These are phyloP conservation scores for Phytophthora tentaculata DNA, from an alignment of 352 stramenopile species.

Conservation along the genomic window DNA sequence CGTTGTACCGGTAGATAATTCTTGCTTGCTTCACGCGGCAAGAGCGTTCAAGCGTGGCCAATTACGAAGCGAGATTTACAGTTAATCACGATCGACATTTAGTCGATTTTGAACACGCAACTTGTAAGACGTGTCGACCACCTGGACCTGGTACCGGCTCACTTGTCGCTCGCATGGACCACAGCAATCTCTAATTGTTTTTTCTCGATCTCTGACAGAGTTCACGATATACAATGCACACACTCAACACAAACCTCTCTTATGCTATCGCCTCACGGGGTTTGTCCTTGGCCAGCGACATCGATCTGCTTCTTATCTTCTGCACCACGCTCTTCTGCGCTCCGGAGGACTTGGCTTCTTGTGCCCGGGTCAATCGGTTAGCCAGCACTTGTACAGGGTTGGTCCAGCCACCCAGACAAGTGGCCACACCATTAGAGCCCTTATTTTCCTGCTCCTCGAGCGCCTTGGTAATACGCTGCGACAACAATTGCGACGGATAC, in stretches of 20 bases:
- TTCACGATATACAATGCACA: not conserved
- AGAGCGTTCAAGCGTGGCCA: no score
- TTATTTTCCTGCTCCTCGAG: slow-evolving; percentile 2
- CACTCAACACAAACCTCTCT: not conserved
- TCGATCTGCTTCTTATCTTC: not conserved
- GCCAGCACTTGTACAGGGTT: no score
- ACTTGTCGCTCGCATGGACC: no score
- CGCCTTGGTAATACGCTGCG: slow-evolving; percentile 34
- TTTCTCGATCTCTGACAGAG: not conserved
- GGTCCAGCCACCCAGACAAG: not conserved
- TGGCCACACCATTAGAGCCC: not conserved
- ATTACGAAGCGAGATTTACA: no score
- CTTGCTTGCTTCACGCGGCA: no score
- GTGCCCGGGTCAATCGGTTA: no score
- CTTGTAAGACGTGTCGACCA: not conserved
- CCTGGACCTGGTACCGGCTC: not conserved
- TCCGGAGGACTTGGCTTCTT: no score
- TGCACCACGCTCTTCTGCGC: not conserved
- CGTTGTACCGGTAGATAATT: no score
- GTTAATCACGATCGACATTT: not conserved
- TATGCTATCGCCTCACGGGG: not conserved
- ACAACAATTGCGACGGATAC: slow-evolving; percentile 47
- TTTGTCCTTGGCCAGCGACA: not conserved
- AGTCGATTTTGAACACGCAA: not conserved
- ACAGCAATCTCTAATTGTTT: no score